A percentile compares a stretch with the other conserved stretches of the same genome.
These are phyloP conservation scores for Bruguiera gymnorhiza DNA, from an alignment of 345 rosid species.

Conservation along the genomic window DNA sequence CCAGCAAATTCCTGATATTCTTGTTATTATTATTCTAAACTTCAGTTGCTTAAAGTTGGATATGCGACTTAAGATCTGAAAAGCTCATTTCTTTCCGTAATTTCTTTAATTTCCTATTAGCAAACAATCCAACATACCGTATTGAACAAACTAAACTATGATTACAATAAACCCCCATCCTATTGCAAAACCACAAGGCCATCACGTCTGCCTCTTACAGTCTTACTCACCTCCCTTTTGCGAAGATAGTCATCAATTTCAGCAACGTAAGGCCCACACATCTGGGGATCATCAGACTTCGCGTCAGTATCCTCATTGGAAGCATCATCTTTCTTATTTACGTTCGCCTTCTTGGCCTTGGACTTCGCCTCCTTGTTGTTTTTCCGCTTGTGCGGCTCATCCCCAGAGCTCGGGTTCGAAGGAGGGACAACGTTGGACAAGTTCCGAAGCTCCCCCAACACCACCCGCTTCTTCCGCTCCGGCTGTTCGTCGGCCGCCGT, in stretches of 20 bases:
- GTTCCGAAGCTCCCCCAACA: conserved; percentile 58
- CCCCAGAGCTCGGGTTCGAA: not conserved
- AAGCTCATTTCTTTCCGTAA: too few relatives aligned
- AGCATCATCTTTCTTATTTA: not conserved
- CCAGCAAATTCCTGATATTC: too few relatives aligned
- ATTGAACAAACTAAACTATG: too few relatives aligned
- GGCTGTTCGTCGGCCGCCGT: conserved; percentile 22
- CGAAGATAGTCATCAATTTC: conserved; percentile 27
- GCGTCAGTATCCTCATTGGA: conserved; percentile 10
- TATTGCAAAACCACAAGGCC: not conserved
- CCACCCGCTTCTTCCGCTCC: conserved; percentile 53
- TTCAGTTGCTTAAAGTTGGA: too few relatives aligned
- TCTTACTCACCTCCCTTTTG: conserved; percentile 18
- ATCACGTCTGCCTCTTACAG: too few relatives aligned
- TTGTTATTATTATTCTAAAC: too few relatives aligned
- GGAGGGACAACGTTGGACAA: conserved; percentile 35
- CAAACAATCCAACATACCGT: too few relatives aligned
- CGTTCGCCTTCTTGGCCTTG: conserved; percentile 21
- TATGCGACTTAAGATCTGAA: too few relatives aligned
- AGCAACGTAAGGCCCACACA: conserved; percentile 18
- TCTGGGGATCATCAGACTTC: conserved; percentile 20
- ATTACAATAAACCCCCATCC: too few relatives aligned
- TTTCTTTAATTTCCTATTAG: too few relatives aligned
- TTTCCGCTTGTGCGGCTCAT: conserved; percentile 1
- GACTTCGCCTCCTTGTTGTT: conserved; percentile 5